These are phyloP conservation scores for Excoecaria agallocha DNA, from an alignment of 345 rosid genomes.

Conservation along the genomic window DNA sequence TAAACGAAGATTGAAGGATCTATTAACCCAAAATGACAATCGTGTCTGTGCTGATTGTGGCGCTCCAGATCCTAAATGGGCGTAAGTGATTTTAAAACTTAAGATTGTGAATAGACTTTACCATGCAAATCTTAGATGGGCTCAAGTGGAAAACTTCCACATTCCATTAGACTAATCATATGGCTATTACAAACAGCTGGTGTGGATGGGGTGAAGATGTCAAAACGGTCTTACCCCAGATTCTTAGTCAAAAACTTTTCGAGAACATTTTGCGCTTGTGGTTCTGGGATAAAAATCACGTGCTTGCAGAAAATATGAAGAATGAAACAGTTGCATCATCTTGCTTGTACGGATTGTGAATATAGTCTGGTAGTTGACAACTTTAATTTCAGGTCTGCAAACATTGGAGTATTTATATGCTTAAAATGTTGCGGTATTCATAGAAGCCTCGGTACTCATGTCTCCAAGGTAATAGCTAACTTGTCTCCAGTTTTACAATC, in stretches of 20 bases:
- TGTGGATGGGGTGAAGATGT: not conserved
- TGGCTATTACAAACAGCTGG: not conserved
- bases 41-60: conserved; percentile 91
- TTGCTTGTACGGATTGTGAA: not conserved
- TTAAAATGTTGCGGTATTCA: conserved; percentile 96
- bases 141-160: not conserved
- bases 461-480: conserved; percentile 75
- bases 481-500: conserved; percentile 8
- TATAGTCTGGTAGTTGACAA: conserved; percentile 11
- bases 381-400: conserved; percentile 74
- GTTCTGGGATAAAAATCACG: not conserved
- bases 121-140: not conserved
- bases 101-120: not conserved
- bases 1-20: conserved; percentile 68
- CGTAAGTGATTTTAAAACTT: conserved; percentile 58
- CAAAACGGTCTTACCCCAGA: not conserved
- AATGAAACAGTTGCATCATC: not conserved
- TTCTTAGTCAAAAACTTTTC: not conserved
- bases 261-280: conserved; percentile 1
- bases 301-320: not conserved
- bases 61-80: conserved; percentile 99
- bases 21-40: conserved; percentile 74
- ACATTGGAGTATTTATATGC: conserved; percentile 96
- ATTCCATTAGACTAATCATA: not conserved
- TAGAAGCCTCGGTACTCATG: conserved; percentile 92